These are phyloP conservation scores for Picea abies DNA, from an alignment of 83 land plant genomes.

Conservation along the genomic window DNA sequence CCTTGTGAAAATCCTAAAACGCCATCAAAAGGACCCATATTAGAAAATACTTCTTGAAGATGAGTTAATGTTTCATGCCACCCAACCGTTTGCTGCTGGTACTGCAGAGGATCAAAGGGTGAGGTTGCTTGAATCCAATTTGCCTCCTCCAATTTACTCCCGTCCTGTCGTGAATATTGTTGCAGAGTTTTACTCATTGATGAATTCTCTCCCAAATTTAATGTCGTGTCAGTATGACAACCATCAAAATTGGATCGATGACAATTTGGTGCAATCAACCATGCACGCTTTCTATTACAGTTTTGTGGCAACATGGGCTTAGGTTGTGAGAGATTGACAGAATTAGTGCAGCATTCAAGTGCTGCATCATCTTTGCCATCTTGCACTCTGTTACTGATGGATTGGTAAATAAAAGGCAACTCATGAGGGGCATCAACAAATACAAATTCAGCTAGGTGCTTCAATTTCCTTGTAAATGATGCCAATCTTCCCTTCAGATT, in stretches of 20 bases:
- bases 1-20: constrained; percentile 96
- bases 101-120: constrained; percentile 81
- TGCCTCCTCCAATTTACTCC: neutral
- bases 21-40: constrained; percentile 90
- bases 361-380: constrained; percentile 1
- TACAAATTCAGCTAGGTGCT: constrained; percentile 65
- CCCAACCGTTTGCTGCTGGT: constrained; percentile 77
- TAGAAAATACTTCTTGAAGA: constrained; percentile 47
- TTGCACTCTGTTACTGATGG: neutral
- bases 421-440: constrained; percentile 93
- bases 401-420: constrained; percentile 66
- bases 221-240: neutral
- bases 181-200: constrained; percentile 1
- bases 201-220: neutral
- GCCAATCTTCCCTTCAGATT: constrained; percentile 86
- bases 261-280: constrained; percentile 51
- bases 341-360: neutral
- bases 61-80: constrained; percentile 53
- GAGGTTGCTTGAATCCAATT: constrained; percentile 41
- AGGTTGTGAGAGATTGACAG: neutral
- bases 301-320: constrained; percentile 19
- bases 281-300: constrained; percentile 63
- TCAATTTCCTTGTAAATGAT: constrained; percentile 86
- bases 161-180: neutral
- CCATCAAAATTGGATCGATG: neutral